Conservation (phyloP, 805 yeast genomes). For the Starmerella scarabaei region DNA sequence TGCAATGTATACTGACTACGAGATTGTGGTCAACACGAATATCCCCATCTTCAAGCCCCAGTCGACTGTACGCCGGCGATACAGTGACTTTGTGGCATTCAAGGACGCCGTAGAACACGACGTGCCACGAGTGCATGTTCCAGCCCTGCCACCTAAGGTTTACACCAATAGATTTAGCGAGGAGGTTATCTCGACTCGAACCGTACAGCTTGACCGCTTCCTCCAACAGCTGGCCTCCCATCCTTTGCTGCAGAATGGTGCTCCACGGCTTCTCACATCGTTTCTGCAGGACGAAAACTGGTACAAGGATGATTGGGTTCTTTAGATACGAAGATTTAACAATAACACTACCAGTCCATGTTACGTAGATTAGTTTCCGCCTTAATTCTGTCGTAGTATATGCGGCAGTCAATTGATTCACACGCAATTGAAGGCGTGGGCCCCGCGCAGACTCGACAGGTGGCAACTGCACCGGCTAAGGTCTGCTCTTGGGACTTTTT, state of each 20-base stretch:
- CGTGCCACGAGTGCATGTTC: constrained; percentile 66
- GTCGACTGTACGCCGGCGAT: constrained; percentile 68
- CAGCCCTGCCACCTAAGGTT: constrained; percentile 84
- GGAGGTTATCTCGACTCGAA: constrained; percentile 67
- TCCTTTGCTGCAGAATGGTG: constrained; percentile 79
- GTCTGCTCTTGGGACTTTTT: constrained; percentile 4
- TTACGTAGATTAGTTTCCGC: too few species aligned
- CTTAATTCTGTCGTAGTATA: constrained; percentile 15
- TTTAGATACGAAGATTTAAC: too few species aligned
- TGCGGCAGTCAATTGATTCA: constrained; percentile 18
- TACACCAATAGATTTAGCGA: constrained; percentile 64
- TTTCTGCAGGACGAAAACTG: constrained; percentile 81
- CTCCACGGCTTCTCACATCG: constrained; percentile 54
- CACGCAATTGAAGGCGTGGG: constrained; percentile 10
- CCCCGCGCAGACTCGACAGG: constrained; percentile 17
- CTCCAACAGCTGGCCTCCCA: constrained; percentile 73
- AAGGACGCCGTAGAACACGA: constrained; percentile 63
- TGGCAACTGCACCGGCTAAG: constrained; percentile 1
- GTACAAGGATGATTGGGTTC: constrained; percentile 34
- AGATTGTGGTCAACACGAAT: constrained; percentile 77
- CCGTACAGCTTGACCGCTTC: constrained; percentile 74
- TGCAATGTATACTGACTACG: constrained; percentile 81
- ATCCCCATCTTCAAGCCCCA: constrained; percentile 67
- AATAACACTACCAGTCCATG: too few species aligned
- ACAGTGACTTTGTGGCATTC: constrained; percentile 78